A percentile compares a stretch with the other conserved stretches of the same genome.
Evolutionary conservation across 2,329 filamentous ascomycete genomes (phyloP).

Genomic region (Colletotrichum trifolii): DNA sequence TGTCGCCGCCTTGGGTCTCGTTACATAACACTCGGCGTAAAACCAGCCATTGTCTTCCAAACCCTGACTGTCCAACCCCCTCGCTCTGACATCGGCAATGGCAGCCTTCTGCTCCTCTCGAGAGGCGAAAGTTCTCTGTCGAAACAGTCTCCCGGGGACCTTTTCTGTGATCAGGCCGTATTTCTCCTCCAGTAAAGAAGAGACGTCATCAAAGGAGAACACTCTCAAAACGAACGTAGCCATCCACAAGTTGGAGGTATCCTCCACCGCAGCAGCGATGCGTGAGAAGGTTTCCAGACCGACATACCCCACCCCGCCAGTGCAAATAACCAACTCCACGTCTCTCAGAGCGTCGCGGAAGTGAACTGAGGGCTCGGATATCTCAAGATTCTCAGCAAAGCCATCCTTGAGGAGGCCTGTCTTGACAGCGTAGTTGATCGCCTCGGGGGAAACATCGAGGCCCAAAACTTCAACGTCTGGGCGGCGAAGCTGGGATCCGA

Average conservation of each 20-base stretch:
- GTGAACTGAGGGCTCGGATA: not conserved
- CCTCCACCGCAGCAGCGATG: not conserved
- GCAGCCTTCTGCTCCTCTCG: slow-evolving; percentile 20
- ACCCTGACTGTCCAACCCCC: not conserved
- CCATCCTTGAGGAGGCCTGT: slow-evolving; percentile 2
- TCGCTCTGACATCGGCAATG: slow-evolving; percentile 5
- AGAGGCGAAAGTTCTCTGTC: slow-evolving; percentile 15
- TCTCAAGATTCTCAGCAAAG: slow-evolving; percentile 16
- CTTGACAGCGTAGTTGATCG: not conserved
- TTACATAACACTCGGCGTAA: slow-evolving; percentile 24
- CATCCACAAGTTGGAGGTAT: slow-evolving; percentile 8
- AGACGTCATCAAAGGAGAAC: slow-evolving; percentile 18
- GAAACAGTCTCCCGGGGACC: slow-evolving; percentile 3
- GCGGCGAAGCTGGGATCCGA: not conserved
- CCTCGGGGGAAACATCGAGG: slow-evolving; percentile 10
- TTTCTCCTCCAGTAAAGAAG: not conserved
- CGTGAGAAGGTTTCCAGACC: not conserved
- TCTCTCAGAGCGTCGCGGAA: not conserved
- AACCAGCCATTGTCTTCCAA: slow-evolving; percentile 23
- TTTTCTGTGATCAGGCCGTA: slow-evolving; percentile 19
- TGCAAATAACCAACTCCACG: slow-evolving; percentile 12
- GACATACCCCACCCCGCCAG: slow-evolving; percentile 25
- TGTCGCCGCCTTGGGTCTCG: not conserved
- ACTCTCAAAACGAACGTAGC: slow-evolving; percentile 23
- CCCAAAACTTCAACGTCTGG: not conserved